Conservation (phyloP, 305 asterid genomes). For the Ilex paraguariensis region DNA sequence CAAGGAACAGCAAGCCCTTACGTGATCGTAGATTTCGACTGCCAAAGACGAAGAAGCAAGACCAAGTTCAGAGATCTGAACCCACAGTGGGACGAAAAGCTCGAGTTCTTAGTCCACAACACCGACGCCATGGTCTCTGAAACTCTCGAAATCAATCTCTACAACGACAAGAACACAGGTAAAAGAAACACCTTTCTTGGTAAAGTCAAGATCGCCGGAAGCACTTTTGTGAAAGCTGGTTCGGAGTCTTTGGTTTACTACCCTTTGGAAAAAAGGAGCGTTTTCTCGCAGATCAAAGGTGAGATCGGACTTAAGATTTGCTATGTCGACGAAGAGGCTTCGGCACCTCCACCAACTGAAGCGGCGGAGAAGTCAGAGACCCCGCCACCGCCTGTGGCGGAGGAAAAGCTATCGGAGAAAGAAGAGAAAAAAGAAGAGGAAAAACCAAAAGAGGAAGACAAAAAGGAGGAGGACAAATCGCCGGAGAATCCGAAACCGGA, state of each 20-base stretch:
- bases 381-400: conserved; percentile 12
- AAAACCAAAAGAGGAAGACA: conserved; percentile 34
- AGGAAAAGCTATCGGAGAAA: conserved; percentile 12
- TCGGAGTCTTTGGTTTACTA: conserved; percentile 63
- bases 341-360: conserved; percentile 29
- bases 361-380: conserved; percentile 32
- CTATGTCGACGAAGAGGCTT: conserved; percentile 50
- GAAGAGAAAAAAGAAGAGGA: conserved; percentile 37
- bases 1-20: conserved; percentile 93
- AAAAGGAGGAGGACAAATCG: conserved; percentile 35
- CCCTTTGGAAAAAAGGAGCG: conserved; percentile 88
- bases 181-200: conserved; percentile 75
- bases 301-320: conserved; percentile 73
- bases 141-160: conserved; percentile 58
- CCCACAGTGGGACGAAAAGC: conserved; percentile 83
- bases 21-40: conserved; percentile 72
- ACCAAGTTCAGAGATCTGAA: conserved; percentile 73
- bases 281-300: conserved; percentile 86
- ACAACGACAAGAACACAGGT: conserved; percentile 68
- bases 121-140: conserved; percentile 47
- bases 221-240: conserved; percentile 47
- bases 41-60: conserved; percentile 85
- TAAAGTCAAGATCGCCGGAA: conserved; percentile 68
- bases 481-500: conserved; percentile 34
- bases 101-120: conserved; percentile 69